Conservation (phyloP, 2,329 filamentous ascomycete genomes). For the Fusarium zealandicum region DNA sequence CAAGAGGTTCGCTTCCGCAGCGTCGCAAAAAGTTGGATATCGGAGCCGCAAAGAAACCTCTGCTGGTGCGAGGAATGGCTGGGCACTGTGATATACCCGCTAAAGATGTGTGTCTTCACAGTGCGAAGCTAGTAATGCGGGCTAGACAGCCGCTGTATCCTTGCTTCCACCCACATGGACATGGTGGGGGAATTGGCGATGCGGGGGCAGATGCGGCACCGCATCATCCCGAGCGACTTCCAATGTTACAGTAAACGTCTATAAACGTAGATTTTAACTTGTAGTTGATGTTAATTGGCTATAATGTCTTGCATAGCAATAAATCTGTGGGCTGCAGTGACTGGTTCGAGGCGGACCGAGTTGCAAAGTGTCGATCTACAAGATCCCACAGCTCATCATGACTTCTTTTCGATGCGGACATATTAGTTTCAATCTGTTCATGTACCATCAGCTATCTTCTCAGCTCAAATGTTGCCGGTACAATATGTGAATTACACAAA, state of each 20-base stretch:
- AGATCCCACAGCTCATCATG: no score
- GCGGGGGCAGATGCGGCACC: conserved; percentile 21
- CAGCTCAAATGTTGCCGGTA: no score
- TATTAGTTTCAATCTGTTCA: no score
- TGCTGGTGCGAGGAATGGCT: conserved; percentile 59
- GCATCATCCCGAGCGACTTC: conserved; percentile 17
- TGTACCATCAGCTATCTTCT: no score
- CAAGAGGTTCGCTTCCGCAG: conserved; percentile 17
- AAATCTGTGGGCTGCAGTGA: not conserved
- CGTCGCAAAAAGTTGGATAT: conserved; percentile 31
- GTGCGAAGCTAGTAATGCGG: conserved; percentile 14
- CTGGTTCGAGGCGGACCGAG: not conserved
- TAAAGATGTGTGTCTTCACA: rapidly evolving
- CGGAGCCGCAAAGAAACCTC: conserved; percentile 49
- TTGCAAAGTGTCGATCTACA: no score
- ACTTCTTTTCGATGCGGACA: no score
- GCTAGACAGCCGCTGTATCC: not conserved
- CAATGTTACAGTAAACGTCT: not conserved
- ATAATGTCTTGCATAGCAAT: no score
- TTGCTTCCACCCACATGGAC: conserved; percentile 9
- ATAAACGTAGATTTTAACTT: no score
- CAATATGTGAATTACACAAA: not conserved
- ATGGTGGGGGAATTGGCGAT: conserved; percentile 28
- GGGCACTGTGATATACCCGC: conserved; percentile 12
- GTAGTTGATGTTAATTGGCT: not conserved